phyloP scores from a whole-genome alignment of 164 flowering plant genomes.

The Vitis rotundifolia region DNA sequence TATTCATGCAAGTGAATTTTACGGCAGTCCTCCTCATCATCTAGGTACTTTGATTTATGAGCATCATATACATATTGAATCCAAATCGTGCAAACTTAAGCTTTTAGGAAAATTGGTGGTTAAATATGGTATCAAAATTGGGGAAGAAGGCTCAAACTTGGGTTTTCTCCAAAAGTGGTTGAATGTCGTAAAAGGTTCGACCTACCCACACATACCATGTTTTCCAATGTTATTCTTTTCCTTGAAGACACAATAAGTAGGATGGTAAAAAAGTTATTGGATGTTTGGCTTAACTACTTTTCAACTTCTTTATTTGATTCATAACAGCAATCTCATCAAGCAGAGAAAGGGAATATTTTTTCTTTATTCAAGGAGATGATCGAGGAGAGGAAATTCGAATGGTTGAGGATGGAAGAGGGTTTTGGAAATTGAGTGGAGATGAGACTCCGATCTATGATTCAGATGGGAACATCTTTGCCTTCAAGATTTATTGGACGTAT shows the following conservation, averaged over 20 bases:
- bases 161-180: too few species aligned
- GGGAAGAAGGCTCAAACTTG: too few species aligned
- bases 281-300: neutral
- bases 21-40: constrained; percentile 2
- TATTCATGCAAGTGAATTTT: constrained; percentile 3
- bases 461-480: neutral
- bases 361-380: neutral
- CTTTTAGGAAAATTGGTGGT: too few species aligned
- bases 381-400: neutral
- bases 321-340: neutral
- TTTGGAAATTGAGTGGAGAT: neutral
- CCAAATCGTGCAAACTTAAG: neutral
- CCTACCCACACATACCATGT: too few species aligned
- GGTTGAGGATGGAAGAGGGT: constrained; percentile 7
- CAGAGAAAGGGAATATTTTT: neutral
- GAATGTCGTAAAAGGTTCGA: too few species aligned
- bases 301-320: neutral
- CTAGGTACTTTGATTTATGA: neutral
- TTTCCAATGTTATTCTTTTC: too few species aligned
- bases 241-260: too few species aligned
- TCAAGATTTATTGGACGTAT: neutral
- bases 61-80: neutral
- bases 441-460: neutral
- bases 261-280: too few species aligned
- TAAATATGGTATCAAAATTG: too few species aligned